A percentile compares a stretch with the other conserved stretches of the same genome.
Conservation (phyloP, 192 early-diverging fungal genomes). For the Fimicolochytrium jonesii region DNA sequence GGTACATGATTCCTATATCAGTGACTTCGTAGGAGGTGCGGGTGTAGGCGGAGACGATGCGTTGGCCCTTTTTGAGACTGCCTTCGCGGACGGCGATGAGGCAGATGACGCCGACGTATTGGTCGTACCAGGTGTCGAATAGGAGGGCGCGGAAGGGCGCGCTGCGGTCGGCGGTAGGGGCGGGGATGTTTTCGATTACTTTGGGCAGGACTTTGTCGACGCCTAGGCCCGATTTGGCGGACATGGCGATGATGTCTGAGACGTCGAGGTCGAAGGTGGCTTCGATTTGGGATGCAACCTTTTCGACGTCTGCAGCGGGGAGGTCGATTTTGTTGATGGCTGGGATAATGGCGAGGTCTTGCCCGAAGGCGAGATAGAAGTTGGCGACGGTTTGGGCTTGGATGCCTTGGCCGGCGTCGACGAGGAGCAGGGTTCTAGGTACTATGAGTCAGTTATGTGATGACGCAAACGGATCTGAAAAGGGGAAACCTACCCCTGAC, state of each 20-base stretch:
- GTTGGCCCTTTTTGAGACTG: constrained; percentile 69
- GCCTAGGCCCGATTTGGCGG: constrained; percentile 74
- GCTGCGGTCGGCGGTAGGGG: constrained; percentile 59
- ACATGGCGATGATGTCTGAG: constrained; percentile 54
- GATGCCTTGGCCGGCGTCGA: constrained; percentile 92
- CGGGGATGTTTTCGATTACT: constrained; percentile 76
- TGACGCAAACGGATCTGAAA: background rate
- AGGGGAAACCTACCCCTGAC: constrained; percentile 62
- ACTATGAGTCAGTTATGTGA: background rate
- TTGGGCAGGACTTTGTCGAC: constrained; percentile 65
- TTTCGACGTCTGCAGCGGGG: constrained; percentile 77
- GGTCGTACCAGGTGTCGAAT: constrained; percentile 97
- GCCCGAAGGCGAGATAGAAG: constrained; percentile 88
- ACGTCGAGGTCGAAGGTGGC: constrained; percentile 82
- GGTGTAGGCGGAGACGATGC: constrained; percentile 75
- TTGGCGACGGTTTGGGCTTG: constrained; percentile 98
- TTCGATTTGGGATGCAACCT: constrained; percentile 74
- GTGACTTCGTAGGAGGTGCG: constrained; percentile 79
- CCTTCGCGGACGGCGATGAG: constrained; percentile 88
- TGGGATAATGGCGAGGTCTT: constrained; percentile 81
- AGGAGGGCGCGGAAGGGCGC: constrained; percentile 81
- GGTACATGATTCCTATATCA: constrained; percentile 93
- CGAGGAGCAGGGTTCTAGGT: constrained; percentile 70
- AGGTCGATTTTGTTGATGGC: constrained; percentile 96
- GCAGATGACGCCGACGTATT: constrained; percentile 96